Conservation (phyloP, 208 protist species). For the Crithidia fasciculata region DNA sequence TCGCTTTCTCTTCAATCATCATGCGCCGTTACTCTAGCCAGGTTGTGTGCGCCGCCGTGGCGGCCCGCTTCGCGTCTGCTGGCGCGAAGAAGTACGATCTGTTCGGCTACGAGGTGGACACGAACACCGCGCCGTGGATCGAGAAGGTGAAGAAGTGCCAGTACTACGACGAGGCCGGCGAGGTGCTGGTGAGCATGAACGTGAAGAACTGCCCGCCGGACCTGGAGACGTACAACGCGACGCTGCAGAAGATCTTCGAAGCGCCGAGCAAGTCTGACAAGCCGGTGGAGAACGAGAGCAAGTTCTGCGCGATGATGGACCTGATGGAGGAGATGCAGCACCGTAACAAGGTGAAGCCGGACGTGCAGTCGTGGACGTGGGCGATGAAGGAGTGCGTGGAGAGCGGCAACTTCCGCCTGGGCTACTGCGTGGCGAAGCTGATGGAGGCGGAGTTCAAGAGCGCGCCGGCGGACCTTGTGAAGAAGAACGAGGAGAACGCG, state of each 20-base stretch:
- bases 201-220: slow-evolving; percentile 91
- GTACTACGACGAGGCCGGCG: slow-evolving; percentile 90
- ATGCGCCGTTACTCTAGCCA: slow-evolving; percentile 81
- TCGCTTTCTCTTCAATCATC: neutral
- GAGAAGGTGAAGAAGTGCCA: slow-evolving; percentile 83
- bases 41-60: slow-evolving; percentile 57
- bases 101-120: slow-evolving; percentile 89
- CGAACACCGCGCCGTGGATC: slow-evolving; percentile 85
- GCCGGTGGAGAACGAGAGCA: slow-evolving; percentile 83
- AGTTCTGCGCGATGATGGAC: slow-evolving; percentile 92
- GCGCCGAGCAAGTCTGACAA: slow-evolving; percentile 70
- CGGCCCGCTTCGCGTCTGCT: slow-evolving; percentile 51
- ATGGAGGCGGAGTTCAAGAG: slow-evolving; percentile 84
- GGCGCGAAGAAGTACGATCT: slow-evolving; percentile 85
- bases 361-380: slow-evolving; percentile 88
- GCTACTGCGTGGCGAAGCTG: slow-evolving; percentile 77
- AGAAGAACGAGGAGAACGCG: slow-evolving; percentile 83
- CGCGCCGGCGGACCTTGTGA: slow-evolving; percentile 63
- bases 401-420: slow-evolving; percentile 84
- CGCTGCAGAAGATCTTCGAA: slow-evolving; percentile 84
- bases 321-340: slow-evolving; percentile 90
- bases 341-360: slow-evolving; percentile 88
- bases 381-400: slow-evolving; percentile 87
- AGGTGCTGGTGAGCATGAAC: slow-evolving; percentile 91
- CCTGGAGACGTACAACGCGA: slow-evolving; percentile 88